phyloP scores from a whole-genome alignment of 352 stramenopile species.

The Pythium rhizo-oryzae region DNA sequence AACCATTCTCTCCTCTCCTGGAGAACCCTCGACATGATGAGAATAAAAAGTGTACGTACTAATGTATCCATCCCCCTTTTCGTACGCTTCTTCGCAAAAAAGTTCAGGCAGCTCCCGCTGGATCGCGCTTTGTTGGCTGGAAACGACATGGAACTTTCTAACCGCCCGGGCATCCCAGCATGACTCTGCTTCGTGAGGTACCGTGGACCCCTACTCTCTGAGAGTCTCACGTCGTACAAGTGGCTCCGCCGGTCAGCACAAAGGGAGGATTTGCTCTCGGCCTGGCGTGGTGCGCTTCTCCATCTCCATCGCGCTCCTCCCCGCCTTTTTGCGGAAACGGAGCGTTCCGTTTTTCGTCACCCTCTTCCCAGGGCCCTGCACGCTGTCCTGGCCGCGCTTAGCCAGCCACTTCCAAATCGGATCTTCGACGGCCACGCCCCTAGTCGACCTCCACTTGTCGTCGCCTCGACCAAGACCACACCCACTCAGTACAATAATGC shows the following conservation, averaged over 20 bases:
- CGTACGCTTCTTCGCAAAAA: background rate
- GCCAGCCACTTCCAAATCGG: conserved; percentile 11
- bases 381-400: no score
- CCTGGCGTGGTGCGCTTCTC: background rate
- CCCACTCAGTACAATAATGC: background rate
- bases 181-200: background rate
- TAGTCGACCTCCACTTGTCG: background rate
- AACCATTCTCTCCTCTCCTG: background rate
- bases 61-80: background rate
- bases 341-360: background rate
- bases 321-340: background rate
- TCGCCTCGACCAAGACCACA: background rate
- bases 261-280: background rate
- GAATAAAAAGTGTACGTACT: background rate
- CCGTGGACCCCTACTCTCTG: no score
- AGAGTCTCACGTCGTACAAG: background rate
- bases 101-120: background rate
- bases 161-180: background rate
- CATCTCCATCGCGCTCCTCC: background rate
- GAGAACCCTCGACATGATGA: background rate
- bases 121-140: background rate
- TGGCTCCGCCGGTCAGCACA: background rate
- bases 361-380: background rate
- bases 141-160: conserved; percentile 1
- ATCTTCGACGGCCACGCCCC: conserved; percentile 4